Percentiles rank a stretch among this genome's conserved stretches.
Conservation (phyloP, 495 filamentous ascomycete species). For the Platismatia glauca region DNA sequence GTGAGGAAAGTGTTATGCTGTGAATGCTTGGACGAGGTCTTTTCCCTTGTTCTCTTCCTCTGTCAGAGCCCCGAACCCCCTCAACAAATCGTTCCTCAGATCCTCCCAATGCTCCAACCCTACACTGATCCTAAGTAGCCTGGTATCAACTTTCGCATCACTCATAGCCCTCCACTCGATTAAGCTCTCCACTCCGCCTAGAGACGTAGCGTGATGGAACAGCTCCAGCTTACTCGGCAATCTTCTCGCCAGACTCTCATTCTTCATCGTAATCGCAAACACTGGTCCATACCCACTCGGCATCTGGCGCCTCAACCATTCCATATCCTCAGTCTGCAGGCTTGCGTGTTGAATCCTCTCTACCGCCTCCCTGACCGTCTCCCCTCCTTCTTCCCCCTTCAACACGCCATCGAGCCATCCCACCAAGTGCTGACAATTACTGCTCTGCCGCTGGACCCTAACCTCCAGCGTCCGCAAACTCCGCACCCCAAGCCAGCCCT, state of each 20-base stretch:
- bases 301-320: slow-evolving; percentile 84
- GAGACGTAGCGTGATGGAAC: slow-evolving; percentile 90
- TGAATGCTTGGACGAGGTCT: neutral
- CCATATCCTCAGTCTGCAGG: slow-evolving; percentile 54
- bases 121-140: slow-evolving; percentile 71
- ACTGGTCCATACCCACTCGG: slow-evolving; percentile 84
- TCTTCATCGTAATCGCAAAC: slow-evolving; percentile 62
- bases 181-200: slow-evolving; percentile 89
- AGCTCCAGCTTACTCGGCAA: slow-evolving; percentile 69
- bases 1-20: neutral
- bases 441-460: slow-evolving; percentile 64
- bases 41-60: neutral
- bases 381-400: slow-evolving; percentile 29
- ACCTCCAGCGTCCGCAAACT: slow-evolving; percentile 81
- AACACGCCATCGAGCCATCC: slow-evolving; percentile 54
- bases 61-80: neutral
- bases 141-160: slow-evolving; percentile 61
- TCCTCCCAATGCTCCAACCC: slow-evolving; percentile 87
- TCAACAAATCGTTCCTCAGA: slow-evolving; percentile 61
- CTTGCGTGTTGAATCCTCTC: slow-evolving; percentile 63
- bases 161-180: slow-evolving; percentile 82
- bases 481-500: slow-evolving; percentile 84
- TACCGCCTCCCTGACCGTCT: slow-evolving; percentile 45
- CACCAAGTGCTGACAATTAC: slow-evolving; percentile 59
- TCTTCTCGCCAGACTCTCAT: slow-evolving; percentile 48